A percentile compares a stretch with the other conserved stretches of the same genome.
These are phyloP conservation scores for Colletotrichum liaoningense DNA, from an alignment of 2,329 filamentous ascomycete species.

Conservation along the genomic window DNA sequence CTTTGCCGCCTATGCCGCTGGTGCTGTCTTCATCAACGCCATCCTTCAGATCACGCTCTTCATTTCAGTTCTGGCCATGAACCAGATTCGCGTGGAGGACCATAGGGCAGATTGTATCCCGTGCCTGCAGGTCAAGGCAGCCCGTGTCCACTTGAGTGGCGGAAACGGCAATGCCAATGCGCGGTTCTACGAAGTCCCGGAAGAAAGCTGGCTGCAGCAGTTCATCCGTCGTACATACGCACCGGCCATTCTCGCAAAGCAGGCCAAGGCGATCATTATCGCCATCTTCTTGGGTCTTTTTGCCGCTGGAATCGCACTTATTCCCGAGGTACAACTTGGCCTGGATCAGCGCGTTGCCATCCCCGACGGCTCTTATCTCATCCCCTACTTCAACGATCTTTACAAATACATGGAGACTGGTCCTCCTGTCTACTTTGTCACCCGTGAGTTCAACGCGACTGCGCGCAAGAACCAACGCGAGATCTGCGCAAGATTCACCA, in stretches of 20 bases:
- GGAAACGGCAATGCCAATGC: slow-evolving; percentile 69
- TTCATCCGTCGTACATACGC: slow-evolving; percentile 95
- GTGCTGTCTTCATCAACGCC: slow-evolving; percentile 96
- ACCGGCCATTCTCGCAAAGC: slow-evolving; percentile 81
- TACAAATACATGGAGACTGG: slow-evolving; percentile 93
- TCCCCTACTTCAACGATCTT: slow-evolving; percentile 95
- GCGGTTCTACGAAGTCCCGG: slow-evolving; percentile 78
- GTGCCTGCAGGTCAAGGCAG: slow-evolving; percentile 83
- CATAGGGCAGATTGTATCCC: slow-evolving; percentile 92
- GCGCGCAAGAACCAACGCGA: slow-evolving; percentile 81
- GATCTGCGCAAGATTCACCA: slow-evolving; percentile 90
- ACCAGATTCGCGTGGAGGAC: slow-evolving; percentile 90
- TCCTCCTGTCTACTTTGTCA: slow-evolving; percentile 96
- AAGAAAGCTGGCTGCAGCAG: slow-evolving; percentile 84
- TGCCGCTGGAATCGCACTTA: slow-evolving; percentile 83
- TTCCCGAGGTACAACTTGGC: slow-evolving; percentile 87
- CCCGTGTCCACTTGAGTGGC: slow-evolving; percentile 72
- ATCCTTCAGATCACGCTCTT: slow-evolving; percentile 98
- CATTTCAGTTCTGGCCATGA: slow-evolving; percentile 88
- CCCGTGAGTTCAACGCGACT: slow-evolving; percentile 83
- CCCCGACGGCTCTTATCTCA: slow-evolving; percentile 92
- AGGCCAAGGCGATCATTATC: slow-evolving; percentile 81
- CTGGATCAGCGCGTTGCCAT: slow-evolving; percentile 96
- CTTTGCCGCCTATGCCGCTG: slow-evolving; percentile 95
- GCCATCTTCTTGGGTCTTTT: slow-evolving; percentile 89